Conservation (phyloP, 257 asterid species). For the Anisodus tanguticus region DNA sequence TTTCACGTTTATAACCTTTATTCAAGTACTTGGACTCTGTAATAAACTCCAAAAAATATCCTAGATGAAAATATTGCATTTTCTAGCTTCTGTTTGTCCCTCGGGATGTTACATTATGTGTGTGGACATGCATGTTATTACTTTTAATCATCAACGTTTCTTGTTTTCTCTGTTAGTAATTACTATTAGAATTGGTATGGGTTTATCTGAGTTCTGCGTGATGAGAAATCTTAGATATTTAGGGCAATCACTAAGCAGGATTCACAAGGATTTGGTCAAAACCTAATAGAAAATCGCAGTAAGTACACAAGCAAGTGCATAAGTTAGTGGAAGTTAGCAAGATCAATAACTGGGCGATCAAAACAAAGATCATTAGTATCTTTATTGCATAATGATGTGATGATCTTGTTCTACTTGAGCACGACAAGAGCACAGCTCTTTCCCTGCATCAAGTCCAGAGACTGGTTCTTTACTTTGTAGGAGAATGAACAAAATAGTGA, state of each 20-base stretch:
- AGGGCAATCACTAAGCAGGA: background rate
- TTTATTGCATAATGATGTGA: background rate
- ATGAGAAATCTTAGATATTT: constrained; percentile 21
- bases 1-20: background rate
- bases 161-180: background rate
- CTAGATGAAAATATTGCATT: background rate
- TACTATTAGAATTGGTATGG: background rate
- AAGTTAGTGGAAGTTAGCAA: background rate
- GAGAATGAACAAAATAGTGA: background rate
- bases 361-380: background rate
- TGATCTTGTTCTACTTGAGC: background rate
- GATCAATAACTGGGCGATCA: constrained; percentile 14
- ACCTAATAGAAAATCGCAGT: background rate
- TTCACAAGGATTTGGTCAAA: background rate
- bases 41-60: background rate
- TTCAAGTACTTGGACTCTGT: background rate
- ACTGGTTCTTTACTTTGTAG: background rate
- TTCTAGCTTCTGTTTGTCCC: background rate
- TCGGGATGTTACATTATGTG: background rate
- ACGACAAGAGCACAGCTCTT: background rate
- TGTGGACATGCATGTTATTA: background rate
- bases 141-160: background rate
- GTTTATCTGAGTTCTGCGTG: background rate
- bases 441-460: background rate
- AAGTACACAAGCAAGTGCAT: background rate